Conservation (phyloP, 805 yeast species). For the Nakazawaea ernobii region DNA sequence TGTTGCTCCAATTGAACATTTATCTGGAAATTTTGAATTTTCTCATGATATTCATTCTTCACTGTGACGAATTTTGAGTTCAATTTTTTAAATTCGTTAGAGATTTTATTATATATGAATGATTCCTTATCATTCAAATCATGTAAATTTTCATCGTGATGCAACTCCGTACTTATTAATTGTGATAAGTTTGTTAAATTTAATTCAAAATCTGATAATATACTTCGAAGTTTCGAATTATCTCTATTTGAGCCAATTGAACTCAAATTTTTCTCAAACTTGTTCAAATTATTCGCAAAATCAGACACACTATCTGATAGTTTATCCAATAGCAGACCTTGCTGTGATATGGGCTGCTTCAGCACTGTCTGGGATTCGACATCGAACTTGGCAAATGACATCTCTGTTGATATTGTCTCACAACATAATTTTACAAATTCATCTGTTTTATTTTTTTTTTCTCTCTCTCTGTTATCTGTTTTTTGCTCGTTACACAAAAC, state of each 20-base stretch:
- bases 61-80: conserved; percentile 37
- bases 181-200: conserved; percentile 9
- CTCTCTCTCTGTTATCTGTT: background rate
- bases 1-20: conserved; percentile 20
- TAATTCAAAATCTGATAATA: conserved; percentile 15
- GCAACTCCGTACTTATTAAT: background rate
- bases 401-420: conserved; percentile 12
- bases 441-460: background rate
- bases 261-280: conserved; percentile 40
- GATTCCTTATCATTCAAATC: conserved; percentile 16
- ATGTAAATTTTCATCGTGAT: conserved; percentile 11
- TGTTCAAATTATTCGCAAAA: conserved; percentile 44
- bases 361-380: conserved; percentile 39
- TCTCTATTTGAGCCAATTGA: conserved; percentile 53
- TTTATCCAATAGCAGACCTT: background rate
- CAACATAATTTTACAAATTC: background rate
- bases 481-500: no score
- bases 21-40: conserved; percentile 33
- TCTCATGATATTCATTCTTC: conserved; percentile 43
- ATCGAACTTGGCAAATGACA: conserved; percentile 53
- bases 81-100: conserved; percentile 50
- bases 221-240: conserved; percentile 27
- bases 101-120: conserved; percentile 46
- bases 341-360: conserved; percentile 6
- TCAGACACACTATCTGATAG: conserved; percentile 35